phyloP scores from a whole-genome alignment of 352 stramenopile genomes.

The Pythium sukuiense region DNA sequence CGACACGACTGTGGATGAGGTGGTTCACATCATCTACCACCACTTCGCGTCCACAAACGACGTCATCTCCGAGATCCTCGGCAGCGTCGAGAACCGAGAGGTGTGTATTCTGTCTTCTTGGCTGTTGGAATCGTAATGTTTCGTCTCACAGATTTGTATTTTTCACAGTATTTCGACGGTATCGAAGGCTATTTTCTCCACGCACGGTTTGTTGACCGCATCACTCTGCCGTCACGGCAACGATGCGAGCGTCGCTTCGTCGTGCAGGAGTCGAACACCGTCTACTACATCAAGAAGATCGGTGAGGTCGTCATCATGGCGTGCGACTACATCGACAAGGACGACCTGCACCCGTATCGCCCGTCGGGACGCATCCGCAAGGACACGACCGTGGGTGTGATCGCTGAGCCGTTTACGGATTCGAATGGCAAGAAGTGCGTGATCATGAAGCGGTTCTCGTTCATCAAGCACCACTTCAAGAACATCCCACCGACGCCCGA shows the following conservation, averaged over 20 bases:
- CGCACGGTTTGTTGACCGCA: slow-evolving; percentile 58
- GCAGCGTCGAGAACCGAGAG: slow-evolving; percentile 58
- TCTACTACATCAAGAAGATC: slow-evolving; percentile 54
- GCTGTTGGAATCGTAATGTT: too few relatives aligned
- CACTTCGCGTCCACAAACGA: slow-evolving; percentile 58
- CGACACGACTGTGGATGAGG: slow-evolving; percentile 42
- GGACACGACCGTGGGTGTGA: slow-evolving; percentile 48
- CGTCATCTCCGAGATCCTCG: slow-evolving; percentile 51
- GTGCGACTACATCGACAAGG: slow-evolving; percentile 49
- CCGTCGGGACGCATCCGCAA: slow-evolving; percentile 43
- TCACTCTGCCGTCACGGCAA: slow-evolving; percentile 40
- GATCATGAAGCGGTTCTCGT: slow-evolving; percentile 70
- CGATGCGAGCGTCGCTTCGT: slow-evolving; percentile 42
- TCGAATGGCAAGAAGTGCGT: slow-evolving; percentile 37
- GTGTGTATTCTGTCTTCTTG: slow-evolving; percentile 6
- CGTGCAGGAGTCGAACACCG: slow-evolving; percentile 64
- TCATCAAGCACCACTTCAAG: slow-evolving; percentile 64
- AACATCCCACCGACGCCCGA: slow-evolving; percentile 39
- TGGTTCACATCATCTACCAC: slow-evolving; percentile 53
- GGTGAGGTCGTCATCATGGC: slow-evolving; percentile 42
- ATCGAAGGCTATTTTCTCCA: slow-evolving; percentile 55
- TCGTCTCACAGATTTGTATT: too few relatives aligned
- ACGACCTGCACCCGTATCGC: slow-evolving; percentile 50
- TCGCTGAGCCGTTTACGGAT: slow-evolving; percentile 42
- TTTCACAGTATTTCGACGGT: slow-evolving; percentile 52